Base-by-base conservation (phyloP, 2,329 filamentous ascomycete species). In the Orbilia oligospora region DNA sequence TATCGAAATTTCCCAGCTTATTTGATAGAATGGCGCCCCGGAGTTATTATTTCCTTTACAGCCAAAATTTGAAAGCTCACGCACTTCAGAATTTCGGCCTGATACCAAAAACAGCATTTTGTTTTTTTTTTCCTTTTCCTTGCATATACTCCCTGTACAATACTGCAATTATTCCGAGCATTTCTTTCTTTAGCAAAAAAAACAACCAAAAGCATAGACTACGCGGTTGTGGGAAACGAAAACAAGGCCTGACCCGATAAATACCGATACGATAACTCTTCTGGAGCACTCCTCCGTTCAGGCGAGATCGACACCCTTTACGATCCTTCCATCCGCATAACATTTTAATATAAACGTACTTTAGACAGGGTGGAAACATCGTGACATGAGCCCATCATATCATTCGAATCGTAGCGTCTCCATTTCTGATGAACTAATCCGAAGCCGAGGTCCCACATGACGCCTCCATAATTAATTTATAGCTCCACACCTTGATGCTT, bases 381-480 rank as follows among this genome's bases (percentile, higher is more conserved):
- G 68, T 78, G 75, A 78, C 64, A 68, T 69, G 68, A 68, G 63
- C 49, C 53, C 33, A 36, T 67, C 38, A 22, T 61, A 46, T 63
- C 22, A 22, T 61, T 70, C 65, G 68, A 78, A 71, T 65, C 63
- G 63, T 24, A 48, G 61, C 27, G 61, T 22, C 38, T 6, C 58
- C 44, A 61, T 58, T 72, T 68, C 44, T 49, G 46, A 63, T 69
- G 27, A 78, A 38, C 48, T 68, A 78, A 78, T 72, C 68, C 63
- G 30, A 78, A 78, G 75, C 75, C 75, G 75, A 78, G 75, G 75
- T 78, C 68, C 68, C 75, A 78, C 75, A 78, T 78, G 75, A 72
- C 64, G 75, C 63, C 68, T 71, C 49, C 53, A 33, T 61, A 24
- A 64, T 70, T 61, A 24, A 64, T 70, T 41, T 41, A 55, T 63